phyloP scores from a whole-genome alignment of 2,329 filamentous ascomycete genomes.

The Colletotrichum musicola region DNA sequence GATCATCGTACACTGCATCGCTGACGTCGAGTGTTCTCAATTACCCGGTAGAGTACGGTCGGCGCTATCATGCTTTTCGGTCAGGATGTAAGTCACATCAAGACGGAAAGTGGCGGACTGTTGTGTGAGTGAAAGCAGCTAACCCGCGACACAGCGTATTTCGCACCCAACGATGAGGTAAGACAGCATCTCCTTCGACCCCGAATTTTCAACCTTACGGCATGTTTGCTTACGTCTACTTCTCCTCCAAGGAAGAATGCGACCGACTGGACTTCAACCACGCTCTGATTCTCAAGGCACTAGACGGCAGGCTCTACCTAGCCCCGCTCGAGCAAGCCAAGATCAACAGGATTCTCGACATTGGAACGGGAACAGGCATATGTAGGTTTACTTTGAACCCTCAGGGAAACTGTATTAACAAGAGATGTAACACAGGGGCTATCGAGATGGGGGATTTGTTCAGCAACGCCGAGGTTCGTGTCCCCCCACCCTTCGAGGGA shows the following conservation, averaged over 20 bases:
- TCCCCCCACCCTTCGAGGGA: constrained; percentile 55
- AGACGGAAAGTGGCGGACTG: background rate
- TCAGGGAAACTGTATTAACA: background rate
- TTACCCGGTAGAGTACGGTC: constrained; percentile 37
- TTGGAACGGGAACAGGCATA: constrained; percentile 73
- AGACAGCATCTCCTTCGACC: background rate
- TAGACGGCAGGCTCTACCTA: constrained; percentile 13
- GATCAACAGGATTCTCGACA: constrained; percentile 61
- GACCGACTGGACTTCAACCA: constrained; percentile 31
- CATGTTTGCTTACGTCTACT: background rate
- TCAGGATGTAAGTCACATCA: constrained; percentile 14
- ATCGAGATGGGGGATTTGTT: constrained; percentile 21
- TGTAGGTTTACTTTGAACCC: constrained; percentile 50
- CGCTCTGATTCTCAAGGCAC: constrained; percentile 9
- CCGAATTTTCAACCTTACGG: background rate
- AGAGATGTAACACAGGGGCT: background rate
- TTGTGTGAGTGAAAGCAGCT: background rate
- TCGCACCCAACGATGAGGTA: constrained; percentile 53
- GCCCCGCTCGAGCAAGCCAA: constrained; percentile 25
- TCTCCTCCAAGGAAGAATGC: constrained; percentile 9
- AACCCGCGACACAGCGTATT: constrained; percentile 40
- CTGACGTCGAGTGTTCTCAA: constrained; percentile 31
- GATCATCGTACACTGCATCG: constrained; percentile 30
- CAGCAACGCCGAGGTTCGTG: constrained; percentile 17
- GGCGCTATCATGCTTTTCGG: constrained; percentile 38